Evolutionary conservation across 2,329 filamentous ascomycete species (phyloP), one percentile per base, ranked within the genome.

Genomic region (Sporothrix globosa): DNA sequence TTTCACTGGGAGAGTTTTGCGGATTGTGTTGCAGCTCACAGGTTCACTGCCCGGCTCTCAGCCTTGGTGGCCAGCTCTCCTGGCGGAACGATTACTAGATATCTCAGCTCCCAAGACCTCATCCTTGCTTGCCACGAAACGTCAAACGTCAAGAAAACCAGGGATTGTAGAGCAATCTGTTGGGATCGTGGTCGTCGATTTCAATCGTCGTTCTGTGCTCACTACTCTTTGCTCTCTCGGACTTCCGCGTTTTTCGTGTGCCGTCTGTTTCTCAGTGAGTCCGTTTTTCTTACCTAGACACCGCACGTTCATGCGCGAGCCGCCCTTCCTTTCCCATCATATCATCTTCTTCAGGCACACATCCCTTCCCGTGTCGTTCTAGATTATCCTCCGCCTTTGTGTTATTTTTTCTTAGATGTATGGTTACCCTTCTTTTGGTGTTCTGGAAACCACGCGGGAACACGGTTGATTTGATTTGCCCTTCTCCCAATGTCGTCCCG

Each of bases 81-180:
- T 19, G n/a, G 53, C 53, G 34, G 56, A 44, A 24, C 56, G 34
- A 24, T 44, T 61, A n/a, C 56, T 61, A 48, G 34, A 34, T 39
- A 46, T 24, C 50, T n/a, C 46, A 58, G 56, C 68, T 50, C 24
- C 52, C 54, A 24, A 10, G 11, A 30, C 41, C 41, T 34, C 46
- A 21, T 30, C 63, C 44, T 21, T n/a, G 27, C 21, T 19, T 66
- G 24, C 41, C 67, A 52, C 70, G 78, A 78, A 68, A 73, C 74
- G 67, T 65, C 70, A 63, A 74, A 73, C 69, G 71, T 74, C 58
- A 60, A 69, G 70, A 70, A 30, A 70, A 71, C 70, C 73, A 69
- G 73, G 53, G 72, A 73, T 73, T 65, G 54, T 60, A 71, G 60
- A 63, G 52, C 65, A 69, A 73, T 73, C 70, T 52, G 68, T 58